These are phyloP conservation scores for Magnaporthiopsis incrustans DNA, from an alignment of 2,329 filamentous ascomycete species.

Conservation along the genomic window DNA sequence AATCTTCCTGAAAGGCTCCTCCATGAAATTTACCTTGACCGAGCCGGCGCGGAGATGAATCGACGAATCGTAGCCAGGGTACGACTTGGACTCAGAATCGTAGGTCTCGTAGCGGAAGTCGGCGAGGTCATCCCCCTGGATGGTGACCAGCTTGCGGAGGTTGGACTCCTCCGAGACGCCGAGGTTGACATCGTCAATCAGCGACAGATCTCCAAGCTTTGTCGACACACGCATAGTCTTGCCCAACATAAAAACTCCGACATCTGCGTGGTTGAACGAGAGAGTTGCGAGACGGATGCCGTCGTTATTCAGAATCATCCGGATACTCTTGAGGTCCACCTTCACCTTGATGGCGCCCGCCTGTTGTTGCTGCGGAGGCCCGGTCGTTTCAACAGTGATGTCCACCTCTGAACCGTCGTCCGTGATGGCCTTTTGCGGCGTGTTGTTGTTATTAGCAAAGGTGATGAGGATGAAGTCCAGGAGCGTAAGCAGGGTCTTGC, in stretches of 20 bases:
- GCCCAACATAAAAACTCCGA: constrained; percentile 79
- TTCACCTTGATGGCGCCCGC: constrained; percentile 84
- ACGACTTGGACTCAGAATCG: constrained; percentile 64
- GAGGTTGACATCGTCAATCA: constrained; percentile 90
- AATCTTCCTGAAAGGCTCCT: constrained; percentile 96
- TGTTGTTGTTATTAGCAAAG: constrained; percentile 53
- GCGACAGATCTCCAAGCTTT: constrained; percentile 75
- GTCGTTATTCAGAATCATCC: constrained; percentile 93
- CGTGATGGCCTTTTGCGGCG: constrained; percentile 26
- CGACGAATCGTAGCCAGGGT: constrained; percentile 91
- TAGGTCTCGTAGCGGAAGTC: constrained; percentile 98
- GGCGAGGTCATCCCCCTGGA: constrained; percentile 89
- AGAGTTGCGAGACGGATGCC: constrained; percentile 89
- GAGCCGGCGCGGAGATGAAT: constrained; percentile 87
- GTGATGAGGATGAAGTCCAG: constrained; percentile 91
- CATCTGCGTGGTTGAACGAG: constrained; percentile 85
- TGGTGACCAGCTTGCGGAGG: constrained; percentile 81
- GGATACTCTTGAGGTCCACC: constrained; percentile 85
- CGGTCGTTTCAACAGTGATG: constrained; percentile 22
- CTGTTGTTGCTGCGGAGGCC: constrained; percentile 31
- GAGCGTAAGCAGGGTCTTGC: constrained; percentile 84
- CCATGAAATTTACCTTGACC: constrained; percentile 92
- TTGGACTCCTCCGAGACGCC: constrained; percentile 76
- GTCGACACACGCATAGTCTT: constrained; percentile 83
- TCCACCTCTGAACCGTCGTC: constrained; percentile 32